These are phyloP conservation scores for Cocos nucifera DNA, from an alignment of 176 grass and related monocot species.

Conservation along the genomic window DNA sequence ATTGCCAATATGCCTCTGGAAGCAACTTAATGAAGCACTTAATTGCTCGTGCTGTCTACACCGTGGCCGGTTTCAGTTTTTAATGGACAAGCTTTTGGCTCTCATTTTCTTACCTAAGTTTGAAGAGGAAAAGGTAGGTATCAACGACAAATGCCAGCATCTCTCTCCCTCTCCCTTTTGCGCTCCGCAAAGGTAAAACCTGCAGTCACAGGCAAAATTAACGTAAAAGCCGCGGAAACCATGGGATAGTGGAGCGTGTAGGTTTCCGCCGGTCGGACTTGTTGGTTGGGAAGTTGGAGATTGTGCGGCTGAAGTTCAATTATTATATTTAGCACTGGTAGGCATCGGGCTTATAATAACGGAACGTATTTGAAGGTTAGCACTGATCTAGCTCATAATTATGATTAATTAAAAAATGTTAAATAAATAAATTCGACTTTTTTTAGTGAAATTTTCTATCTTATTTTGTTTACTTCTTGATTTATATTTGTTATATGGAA, in stretches of 20 bases:
- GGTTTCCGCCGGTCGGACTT: conserved; percentile 22
- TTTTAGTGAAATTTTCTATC: no score
- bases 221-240: conserved; percentile 22
- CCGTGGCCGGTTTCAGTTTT: no score
- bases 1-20: background rate
- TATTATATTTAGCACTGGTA: conserved; percentile 7
- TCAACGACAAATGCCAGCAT: conserved; percentile 13
- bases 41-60: no score
- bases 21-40: background rate
- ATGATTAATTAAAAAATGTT: no score
- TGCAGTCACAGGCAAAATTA: background rate
- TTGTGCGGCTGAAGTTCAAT: conserved; percentile 22
- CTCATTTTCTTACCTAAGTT: conserved; percentile 22
- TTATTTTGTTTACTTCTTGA: no score
- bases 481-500: no score
- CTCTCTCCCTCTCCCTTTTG: conserved; percentile 13
- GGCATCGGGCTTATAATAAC: background rate
- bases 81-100: background rate
- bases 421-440: no score
- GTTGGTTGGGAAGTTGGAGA: conserved; percentile 33
- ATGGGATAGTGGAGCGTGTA: conserved; percentile 15
- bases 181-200: conserved; percentile 11
- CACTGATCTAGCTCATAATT: no score
- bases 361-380: background rate
- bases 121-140: conserved; percentile 8